phyloP scores from a whole-genome alignment of 2,329 filamentous ascomycete genomes.

The Coniochaeta hoffmannii region DNA sequence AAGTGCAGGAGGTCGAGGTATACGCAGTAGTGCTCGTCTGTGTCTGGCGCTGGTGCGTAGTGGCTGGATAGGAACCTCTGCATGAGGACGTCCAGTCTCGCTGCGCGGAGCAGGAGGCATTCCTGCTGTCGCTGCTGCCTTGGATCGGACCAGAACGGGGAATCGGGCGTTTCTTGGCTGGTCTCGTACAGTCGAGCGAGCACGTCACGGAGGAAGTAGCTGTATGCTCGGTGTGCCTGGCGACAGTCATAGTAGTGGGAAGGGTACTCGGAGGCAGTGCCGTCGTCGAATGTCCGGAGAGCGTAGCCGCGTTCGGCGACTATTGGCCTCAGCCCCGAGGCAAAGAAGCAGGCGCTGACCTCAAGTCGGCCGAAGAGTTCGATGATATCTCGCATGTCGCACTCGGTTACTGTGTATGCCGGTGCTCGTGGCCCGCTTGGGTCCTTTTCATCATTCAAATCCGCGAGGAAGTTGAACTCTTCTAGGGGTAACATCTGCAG shows the following conservation, averaged over 20 bases:
- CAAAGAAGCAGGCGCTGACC: constrained; percentile 15
- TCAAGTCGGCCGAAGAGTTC: constrained; percentile 17
- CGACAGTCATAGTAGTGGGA: constrained; percentile 7
- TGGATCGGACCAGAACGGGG: constrained; percentile 12
- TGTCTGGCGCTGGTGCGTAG: constrained; percentile 6
- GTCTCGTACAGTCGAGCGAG: constrained; percentile 14
- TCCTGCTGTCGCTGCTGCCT: constrained; percentile 13
- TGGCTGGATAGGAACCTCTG: constrained; percentile 9
- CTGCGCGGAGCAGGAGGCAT: constrained; percentile 10
- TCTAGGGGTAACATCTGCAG: constrained; percentile 14
- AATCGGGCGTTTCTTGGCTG: not conserved
- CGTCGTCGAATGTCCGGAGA: constrained; percentile 11
- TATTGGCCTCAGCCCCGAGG: constrained; percentile 15
- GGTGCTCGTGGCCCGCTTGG: not conserved
- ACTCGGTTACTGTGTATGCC: constrained; percentile 1
- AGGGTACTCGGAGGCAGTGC: constrained; percentile 4
- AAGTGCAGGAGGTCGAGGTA: constrained; percentile 14
- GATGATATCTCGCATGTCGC: constrained; percentile 16
- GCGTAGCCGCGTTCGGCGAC: constrained; percentile 14
- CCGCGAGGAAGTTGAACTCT: constrained; percentile 12
- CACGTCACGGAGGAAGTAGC: constrained; percentile 12
- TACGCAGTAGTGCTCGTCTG: constrained; percentile 9
- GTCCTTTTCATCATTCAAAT: constrained; percentile 2
- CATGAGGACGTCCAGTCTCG: constrained; percentile 9
- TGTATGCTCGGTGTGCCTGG: constrained; percentile 8